Evolutionary conservation across 2,329 filamentous ascomycete genomes (phyloP), one percentile per base, ranked within the genome.

Genomic region (Claviceps capensis): DNA sequence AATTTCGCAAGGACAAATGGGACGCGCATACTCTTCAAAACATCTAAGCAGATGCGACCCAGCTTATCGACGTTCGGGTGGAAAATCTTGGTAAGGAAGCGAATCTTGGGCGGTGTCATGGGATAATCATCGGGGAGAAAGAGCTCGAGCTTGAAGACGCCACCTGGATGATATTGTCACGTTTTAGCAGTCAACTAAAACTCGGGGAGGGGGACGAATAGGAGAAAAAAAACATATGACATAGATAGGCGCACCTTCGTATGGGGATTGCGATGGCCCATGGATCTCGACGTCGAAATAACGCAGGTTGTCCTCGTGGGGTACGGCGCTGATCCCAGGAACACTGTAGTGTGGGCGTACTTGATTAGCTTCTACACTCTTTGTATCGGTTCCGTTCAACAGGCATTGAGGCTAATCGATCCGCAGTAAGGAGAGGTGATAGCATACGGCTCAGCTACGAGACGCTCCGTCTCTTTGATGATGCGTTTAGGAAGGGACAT

Each of bases 281-380:
- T 96, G 84, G 65, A 98, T 96, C 62, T 87, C 88, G 60, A 98
- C 94, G 67, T 98, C 94, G 63, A 98, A 98, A 71, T 98, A 98
- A 61, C 93, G 82, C 53, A 97, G 80, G 71, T 98, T 98, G 62
- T 98, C 93, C 62, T 96, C 89, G 68, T 97, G 93, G 48, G 94
- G 94, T 50, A 94, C 77, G 48, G 93, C 93, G 63, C 88, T 95
- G 72, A 98, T 98, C 55, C 93, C 93, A 34, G 91, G 89, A 36
- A 98, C 93, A 57, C 90, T 96, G 63, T 54, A 49, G 51, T 44
- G 54, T 30, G 22, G 40, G 19, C 42, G 11, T 30, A 26, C 5
- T n/a, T 36, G 7, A 36, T 50, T 36, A 50, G 48, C 16, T 34
- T 34, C 34, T 38, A 9, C 13, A 13, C 8, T 19, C 16, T 43